A percentile compares a stretch with the other conserved stretches of the same genome.
These are phyloP conservation scores for Lachnellula subtilissima DNA, from an alignment of 2,329 filamentous ascomycete genomes.

Conservation along the genomic window DNA sequence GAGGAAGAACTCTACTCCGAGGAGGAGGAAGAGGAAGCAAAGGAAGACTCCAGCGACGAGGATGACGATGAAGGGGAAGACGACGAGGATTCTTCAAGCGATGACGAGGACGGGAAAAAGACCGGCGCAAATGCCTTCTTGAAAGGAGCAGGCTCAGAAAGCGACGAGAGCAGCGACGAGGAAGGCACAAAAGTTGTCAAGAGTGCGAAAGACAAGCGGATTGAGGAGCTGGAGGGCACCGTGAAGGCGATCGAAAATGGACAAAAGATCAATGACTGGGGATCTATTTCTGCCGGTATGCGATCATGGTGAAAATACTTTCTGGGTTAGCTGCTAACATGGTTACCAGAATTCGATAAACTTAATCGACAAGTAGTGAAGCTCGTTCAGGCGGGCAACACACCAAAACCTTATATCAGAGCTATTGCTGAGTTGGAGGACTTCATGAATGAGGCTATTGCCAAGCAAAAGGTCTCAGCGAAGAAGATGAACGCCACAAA, in stretches of 20 bases:
- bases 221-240: constrained; percentile 86
- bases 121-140: constrained; percentile 80
- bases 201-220: constrained; percentile 96
- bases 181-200: constrained; percentile 84
- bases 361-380: constrained; percentile 82
- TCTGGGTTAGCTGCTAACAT: constrained; percentile 16
- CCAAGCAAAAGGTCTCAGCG: constrained; percentile 90
- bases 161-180: constrained; percentile 78
- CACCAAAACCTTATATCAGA: constrained; percentile 89
- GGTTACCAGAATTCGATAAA: constrained; percentile 77
- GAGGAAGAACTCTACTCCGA: constrained; percentile 92
- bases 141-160: constrained; percentile 64
- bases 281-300: constrained; percentile 81
- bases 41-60: constrained; percentile 41
- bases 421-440: constrained; percentile 91
- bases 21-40: constrained; percentile 56
- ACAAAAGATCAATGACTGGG: constrained; percentile 97
- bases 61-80: constrained; percentile 46
- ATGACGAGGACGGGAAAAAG: constrained; percentile 61
- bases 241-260: constrained; percentile 93
- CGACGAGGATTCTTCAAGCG: constrained; percentile 53
- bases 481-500: constrained; percentile 99
- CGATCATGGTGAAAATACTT: constrained; percentile 15
- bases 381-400: constrained; percentile 69
- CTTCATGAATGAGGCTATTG: constrained; percentile 84